Base-by-base conservation (phyloP, 2,329 filamentous ascomycete species). In the Zalaria sp. region DNA sequence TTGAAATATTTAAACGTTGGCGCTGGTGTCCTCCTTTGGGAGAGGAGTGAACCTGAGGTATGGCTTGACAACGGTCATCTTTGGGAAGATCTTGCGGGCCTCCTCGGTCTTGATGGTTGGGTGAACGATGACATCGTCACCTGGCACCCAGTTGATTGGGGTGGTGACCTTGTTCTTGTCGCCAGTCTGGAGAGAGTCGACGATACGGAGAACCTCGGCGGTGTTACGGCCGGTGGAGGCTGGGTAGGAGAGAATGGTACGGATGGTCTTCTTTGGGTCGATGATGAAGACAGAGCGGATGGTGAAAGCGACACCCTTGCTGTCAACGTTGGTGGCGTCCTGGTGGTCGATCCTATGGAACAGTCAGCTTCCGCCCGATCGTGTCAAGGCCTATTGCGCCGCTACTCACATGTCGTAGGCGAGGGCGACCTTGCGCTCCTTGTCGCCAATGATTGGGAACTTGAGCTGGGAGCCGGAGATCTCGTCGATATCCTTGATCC, bases 201-300 rank as follows among this genome's bases (percentile, higher is more conserved):
- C 61, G 31, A 71, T 64, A 46, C 68, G 66, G 26, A 71, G 61
- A 8, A 71, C 67, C 57, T 71, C 68, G 37, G 68, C 66, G 34
- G 66, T 68, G 63, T 71, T 71, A 53, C 68, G 66, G 45, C 75
- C 74, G 34, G 73, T 77, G 42, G 71, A 75, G 39, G 75, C 75
- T 26, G 74, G 74, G 66, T 79, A 79, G 47, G 71, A 71, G 46
- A 79, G 64, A 54, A 77, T 78, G 43, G 72, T 66, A 50, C 74
- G 72, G 56, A 79, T 77, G 46, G 67, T 75, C 68, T 77, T 77
- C 63, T 72, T 73, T 43, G 74, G 75, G 64, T 79, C 74, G 59
- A 79, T 76, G 59, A 77, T 63, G 64, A 78, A 79, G 55, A 79
- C 74, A 42, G 71, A 75, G 57, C 75, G 73, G 61, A 78, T 78